Base-by-base conservation (phyloP, 495 filamentous ascomycete genomes). In the Hamigera avellanea region DNA sequence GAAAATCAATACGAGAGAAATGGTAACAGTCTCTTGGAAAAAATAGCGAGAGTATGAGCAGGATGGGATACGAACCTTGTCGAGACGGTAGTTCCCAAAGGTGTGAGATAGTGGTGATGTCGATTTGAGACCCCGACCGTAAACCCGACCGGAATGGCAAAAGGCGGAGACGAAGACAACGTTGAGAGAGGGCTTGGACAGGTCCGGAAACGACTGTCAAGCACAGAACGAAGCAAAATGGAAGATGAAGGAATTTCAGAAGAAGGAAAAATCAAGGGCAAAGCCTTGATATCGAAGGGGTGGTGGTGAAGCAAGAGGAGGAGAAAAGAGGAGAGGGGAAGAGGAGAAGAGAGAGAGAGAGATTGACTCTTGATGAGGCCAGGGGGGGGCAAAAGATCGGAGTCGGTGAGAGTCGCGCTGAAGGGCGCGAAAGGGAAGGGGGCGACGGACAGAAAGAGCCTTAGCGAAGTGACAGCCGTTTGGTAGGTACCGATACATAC, bases 231-330 rank as follows among this genome's bases (percentile, higher is more conserved):
- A 26, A 40, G 14, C 18, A 39, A 7, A 32, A 29, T 16, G 26
- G 16, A 38, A 28, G 26, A 32, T 40, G 32, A 35, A 13, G 3
- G 35, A 41, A 46, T 21, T 13, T 40, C 30, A 43, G 23, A 19
- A 44, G 42, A 43, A 39, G 19, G 36, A 26, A 15, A 39, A 46
- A 35, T 41, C 54, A 64, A 62, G 59, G 59, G 41, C 59, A 46
- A 49, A 40, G 59, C 54, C 59, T 62, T 61, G 59, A 60, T 48
- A 43, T 43, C 46, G 42, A 37, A 40, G 35, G 43, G 48, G 43
- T 44, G 47, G 23, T 42, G 46, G 41, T 15, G 31, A 26, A 33
- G 29, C 21, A 32, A 21, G 40, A 37, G 40, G 40, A 48, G 49
- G 41, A 34, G 35, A 39, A 40, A 38, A 48, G 39, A 35, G 35